Percentiles rank a stretch among this genome's conserved stretches.
These are phyloP conservation scores for Gastrolobium villosum DNA, from an alignment of 306 rosid species.

Conservation along the genomic window DNA sequence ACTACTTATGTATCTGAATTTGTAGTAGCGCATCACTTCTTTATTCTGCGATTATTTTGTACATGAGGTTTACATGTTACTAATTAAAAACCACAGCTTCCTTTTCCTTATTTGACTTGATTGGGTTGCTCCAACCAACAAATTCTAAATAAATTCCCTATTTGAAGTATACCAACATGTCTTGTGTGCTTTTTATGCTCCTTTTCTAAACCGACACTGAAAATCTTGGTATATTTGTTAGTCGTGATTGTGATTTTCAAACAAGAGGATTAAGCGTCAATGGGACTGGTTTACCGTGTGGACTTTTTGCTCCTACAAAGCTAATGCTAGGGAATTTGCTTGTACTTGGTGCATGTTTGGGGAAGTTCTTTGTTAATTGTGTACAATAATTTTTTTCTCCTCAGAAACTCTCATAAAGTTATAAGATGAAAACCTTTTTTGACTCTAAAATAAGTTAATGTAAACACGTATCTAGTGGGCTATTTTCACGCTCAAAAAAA, in stretches of 20 bases:
- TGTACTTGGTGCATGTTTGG: too few species aligned
- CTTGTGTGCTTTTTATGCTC: not conserved
- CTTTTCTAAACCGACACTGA: not conserved
- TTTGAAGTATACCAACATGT: not conserved
- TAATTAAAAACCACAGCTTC: slow-evolving; percentile 11
- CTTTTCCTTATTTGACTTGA: not conserved
- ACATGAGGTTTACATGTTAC: slow-evolving; percentile 46
- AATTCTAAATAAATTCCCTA: not conserved
- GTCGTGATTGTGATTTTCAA: not conserved
- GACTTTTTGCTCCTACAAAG: not conserved
- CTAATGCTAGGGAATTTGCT: not conserved
- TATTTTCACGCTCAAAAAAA: too few species aligned
- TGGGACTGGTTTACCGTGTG: not conserved
- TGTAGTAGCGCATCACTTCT: slow-evolving; percentile 42
- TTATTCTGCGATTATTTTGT: slow-evolving; percentile 54
- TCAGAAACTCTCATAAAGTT: too few species aligned
- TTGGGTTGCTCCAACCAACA: not conserved
- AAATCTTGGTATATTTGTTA: not conserved
- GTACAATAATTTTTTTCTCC: too few species aligned
- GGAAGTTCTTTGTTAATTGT: too few species aligned
- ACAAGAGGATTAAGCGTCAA: not conserved
- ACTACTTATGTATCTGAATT: slow-evolving; percentile 55
- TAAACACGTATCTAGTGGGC: too few species aligned
- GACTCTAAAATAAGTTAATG: too few species aligned
- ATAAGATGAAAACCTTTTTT: too few species aligned